These are phyloP conservation scores for Diaporthe vexans DNA, from an alignment of 2,329 filamentous ascomycete species.

Conservation along the genomic window DNA sequence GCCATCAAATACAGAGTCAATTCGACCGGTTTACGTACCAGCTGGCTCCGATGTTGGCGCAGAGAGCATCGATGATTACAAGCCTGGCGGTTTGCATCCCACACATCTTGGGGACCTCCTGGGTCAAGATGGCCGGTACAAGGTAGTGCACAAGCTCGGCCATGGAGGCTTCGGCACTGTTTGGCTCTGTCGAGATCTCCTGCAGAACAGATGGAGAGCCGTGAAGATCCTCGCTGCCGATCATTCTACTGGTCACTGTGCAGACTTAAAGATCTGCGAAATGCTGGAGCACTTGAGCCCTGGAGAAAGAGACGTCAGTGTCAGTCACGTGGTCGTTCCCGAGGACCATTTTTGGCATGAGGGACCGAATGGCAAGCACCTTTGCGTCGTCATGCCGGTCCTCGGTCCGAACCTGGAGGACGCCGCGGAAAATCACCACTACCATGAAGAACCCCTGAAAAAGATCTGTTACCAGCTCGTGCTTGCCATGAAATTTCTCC, in stretches of 20 bases:
- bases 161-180: constrained; percentile 1
- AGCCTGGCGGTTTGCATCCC: not conserved
- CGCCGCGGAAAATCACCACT: not conserved
- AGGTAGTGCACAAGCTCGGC: not conserved
- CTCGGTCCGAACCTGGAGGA: not conserved
- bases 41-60: not conserved
- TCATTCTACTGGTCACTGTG: not conserved
- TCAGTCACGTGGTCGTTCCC: constrained; percentile 1
- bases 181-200: not conserved
- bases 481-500: constrained; percentile 12
- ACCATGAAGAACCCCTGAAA: not conserved
- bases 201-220: not conserved
- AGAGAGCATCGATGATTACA: not conserved
- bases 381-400: not conserved
- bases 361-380: not conserved
- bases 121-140: not conserved
- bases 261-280: not conserved
- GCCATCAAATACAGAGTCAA: not conserved
- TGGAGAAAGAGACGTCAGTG: not conserved
- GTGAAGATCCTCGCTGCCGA: not conserved
- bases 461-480: constrained; percentile 9
- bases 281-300: not conserved
- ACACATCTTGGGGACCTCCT: constrained; percentile 2
- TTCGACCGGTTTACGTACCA: not conserved
- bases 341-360: constrained; percentile 4